Evolutionary conservation across 768 basidiomycete genomes (phyloP), one percentile per base, ranked within the genome.

Genomic region (Xerocomellus chrysenteron): DNA sequence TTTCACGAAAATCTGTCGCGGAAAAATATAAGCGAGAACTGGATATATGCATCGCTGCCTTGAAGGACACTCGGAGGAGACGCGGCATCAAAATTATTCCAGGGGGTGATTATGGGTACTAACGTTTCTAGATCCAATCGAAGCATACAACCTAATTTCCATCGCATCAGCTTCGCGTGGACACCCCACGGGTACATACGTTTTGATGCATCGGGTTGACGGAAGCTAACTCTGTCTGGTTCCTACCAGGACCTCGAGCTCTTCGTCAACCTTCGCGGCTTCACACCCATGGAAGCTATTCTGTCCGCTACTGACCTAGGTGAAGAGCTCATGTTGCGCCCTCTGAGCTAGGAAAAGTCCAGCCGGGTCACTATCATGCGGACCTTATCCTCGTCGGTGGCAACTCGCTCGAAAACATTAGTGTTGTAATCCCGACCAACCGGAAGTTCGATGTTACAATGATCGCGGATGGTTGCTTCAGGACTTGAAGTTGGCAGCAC

Each of bases 61-160:
- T 74, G 49, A 73, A 73, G 47, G 74, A 73, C 53, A 74, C 74
- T 21, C 21, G 21, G 74, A 68, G 68, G 53, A 67, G 24, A 30
- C 69, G 73, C 0, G 73, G 73, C 1, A 71, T 75, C 42, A 74
- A 69, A 54, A 32, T 75, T 26, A 68, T 75, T 44, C 73, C 74
- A 1, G 74, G 74, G 0, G 74, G 73, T 24, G 74, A 75, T 52
- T 75, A 75, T 41, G 74, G 74, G 72, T 72, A 21, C 21, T 21
- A 60, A 57, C 4, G 5, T 28, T 45, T 35, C 9, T 9, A n/a
- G 5, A 21, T 48, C 26, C 30, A n/a, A 42, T 46, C 37, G 24
- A 49, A 35, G 13, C 5, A 28, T 1, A 14, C 35, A 21, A 14
- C 17, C 46, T 61, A 4, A 61, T 26, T 11, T 57, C 3, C 21